Conservation (phyloP, 129 eudicot species). For the Deinandra increscens region DNA sequence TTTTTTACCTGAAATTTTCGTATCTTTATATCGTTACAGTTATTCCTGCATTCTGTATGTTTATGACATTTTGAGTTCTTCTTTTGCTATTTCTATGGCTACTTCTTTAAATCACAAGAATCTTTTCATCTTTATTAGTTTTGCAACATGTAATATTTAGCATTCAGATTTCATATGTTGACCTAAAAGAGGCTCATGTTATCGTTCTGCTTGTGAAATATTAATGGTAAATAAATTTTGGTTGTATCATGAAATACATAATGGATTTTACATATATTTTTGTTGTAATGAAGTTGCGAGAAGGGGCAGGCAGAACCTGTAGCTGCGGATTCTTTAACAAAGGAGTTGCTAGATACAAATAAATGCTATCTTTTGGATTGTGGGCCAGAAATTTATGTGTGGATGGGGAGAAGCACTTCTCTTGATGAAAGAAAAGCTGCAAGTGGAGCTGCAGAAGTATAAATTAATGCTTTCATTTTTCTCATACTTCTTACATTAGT, state of each 20-base stretch:
- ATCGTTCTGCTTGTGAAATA: conserved; percentile 10
- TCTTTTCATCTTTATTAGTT: background rate
- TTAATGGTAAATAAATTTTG: conserved; percentile 1
- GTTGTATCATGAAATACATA: conserved; percentile 6
- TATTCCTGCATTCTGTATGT: conserved; percentile 7
- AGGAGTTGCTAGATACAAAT: conserved; percentile 58
- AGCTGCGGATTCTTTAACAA: conserved; percentile 46
- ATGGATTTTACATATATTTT: background rate
- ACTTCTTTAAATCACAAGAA: background rate
- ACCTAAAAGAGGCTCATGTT: conserved; percentile 17
- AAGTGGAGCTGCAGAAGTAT: conserved; percentile 73
- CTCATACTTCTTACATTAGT: background rate
- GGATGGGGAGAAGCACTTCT: conserved; percentile 77
- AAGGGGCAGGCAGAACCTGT: conserved; percentile 59
- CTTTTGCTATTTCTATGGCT: background rate
- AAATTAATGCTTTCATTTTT: conserved; percentile 4
- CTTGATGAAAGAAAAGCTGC: conserved; percentile 67
- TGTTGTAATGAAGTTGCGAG: conserved; percentile 44
- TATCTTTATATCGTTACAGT: background rate
- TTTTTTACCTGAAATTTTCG: background rate
- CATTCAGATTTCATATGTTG: conserved; percentile 8
- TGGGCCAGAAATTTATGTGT: conserved; percentile 57
- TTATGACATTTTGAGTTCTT: background rate
- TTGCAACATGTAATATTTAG: conserved; percentile 16
- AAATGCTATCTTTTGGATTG: conserved; percentile 59